Percentiles rank a stretch among this genome's conserved stretches.
Evolutionary conservation across 2,329 filamentous ascomycete genomes (phyloP).

Genomic region (Fusarium sp.): DNA sequence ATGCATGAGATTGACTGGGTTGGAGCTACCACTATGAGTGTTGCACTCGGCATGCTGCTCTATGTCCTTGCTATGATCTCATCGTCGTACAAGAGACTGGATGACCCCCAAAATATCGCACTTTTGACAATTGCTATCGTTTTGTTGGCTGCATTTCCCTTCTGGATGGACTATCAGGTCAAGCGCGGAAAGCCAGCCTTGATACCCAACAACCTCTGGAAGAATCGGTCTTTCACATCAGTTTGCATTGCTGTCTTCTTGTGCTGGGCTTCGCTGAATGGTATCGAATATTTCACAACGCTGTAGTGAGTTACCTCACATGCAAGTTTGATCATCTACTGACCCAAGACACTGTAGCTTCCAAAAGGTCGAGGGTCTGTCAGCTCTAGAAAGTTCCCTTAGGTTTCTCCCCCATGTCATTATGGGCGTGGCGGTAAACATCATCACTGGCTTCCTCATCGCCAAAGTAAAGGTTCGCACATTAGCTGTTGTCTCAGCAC

Average conservation of each 20-base stretch:
- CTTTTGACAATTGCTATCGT: constrained; percentile 55
- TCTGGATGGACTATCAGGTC: constrained; percentile 65
- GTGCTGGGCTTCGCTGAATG: constrained; percentile 57
- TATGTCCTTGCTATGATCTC: constrained; percentile 61
- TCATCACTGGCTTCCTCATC: constrained; percentile 55
- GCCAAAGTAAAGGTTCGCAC: constrained; percentile 50
- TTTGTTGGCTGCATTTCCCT: constrained; percentile 59
- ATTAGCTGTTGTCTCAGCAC: constrained; percentile 51
- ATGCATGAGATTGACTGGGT: constrained; percentile 63
- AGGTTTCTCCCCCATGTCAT: constrained; percentile 59
- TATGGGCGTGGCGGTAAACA: constrained; percentile 54
- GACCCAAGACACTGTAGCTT: constrained; percentile 48
- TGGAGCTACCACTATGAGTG: constrained; percentile 57
- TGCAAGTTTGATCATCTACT: not conserved
- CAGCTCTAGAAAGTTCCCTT: constrained; percentile 57
- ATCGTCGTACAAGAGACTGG: constrained; percentile 51
- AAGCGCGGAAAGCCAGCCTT: constrained; percentile 59
- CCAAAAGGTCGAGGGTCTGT: constrained; percentile 57
- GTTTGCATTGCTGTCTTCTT: constrained; percentile 63
- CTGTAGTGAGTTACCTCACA: constrained; percentile 52
- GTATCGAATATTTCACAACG: constrained; percentile 58
- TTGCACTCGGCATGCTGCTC: constrained; percentile 58
- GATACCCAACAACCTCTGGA: constrained; percentile 70
- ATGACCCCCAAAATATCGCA: constrained; percentile 53
- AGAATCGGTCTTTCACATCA: constrained; percentile 62